A percentile compares a stretch with the other conserved stretches of the same genome.
Conservation (phyloP, 2,329 filamentous ascomycete genomes). For the Aspergillus sp. region DNA sequence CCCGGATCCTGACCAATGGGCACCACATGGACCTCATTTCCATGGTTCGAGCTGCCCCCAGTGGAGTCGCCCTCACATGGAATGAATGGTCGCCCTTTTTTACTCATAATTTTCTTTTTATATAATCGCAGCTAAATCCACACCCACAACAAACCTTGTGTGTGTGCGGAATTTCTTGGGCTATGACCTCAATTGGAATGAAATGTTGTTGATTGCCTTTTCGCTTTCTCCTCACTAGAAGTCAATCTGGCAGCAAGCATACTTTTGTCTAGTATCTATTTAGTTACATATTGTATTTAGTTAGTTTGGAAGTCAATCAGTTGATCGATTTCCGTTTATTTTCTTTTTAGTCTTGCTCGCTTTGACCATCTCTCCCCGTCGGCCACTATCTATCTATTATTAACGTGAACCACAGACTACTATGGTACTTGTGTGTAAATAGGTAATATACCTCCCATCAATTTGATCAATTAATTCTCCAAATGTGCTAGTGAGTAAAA, state of each 20-base stretch:
- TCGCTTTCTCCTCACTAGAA: neutral
- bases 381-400: slow-evolving; percentile 2
- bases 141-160: too few species aligned
- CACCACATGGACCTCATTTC: slow-evolving; percentile 7
- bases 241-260: neutral
- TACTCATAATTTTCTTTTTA: neutral
- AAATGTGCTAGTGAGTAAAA: too few species aligned
- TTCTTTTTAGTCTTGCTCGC: neutral
- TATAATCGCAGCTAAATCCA: neutral
- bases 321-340: slow-evolving; percentile 2
- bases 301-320: neutral
- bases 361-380: neutral
- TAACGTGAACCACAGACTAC: neutral
- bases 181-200: too few species aligned
- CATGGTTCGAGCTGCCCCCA: slow-evolving; percentile 14
- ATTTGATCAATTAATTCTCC: neutral
- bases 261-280: too few species aligned
- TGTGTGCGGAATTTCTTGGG: too few species aligned
- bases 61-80: slow-evolving; percentile 3
- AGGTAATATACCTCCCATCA: neutral
- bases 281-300: too few species aligned
- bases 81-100: neutral
- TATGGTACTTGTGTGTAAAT: neutral
- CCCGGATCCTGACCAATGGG: slow-evolving; percentile 14
- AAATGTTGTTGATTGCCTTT: too few species aligned